Conservation (phyloP, 169 alveolate species). For the Eimeria sp. region DNA sequence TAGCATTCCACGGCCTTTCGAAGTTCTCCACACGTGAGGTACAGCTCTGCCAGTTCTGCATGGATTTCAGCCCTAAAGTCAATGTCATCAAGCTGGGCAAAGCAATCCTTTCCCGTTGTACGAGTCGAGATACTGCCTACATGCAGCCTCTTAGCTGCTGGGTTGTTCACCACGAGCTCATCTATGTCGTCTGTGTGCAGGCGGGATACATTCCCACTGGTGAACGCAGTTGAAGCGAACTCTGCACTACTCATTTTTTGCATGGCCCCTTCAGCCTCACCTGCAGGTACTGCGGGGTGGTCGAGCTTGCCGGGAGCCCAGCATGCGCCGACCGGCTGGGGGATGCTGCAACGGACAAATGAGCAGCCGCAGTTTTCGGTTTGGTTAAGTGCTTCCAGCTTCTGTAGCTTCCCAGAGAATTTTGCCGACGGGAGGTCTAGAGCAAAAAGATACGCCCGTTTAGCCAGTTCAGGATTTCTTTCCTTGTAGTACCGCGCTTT, state of each 20-base stretch:
- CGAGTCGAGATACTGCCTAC: neutral
- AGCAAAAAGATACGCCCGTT: conserved; percentile 76
- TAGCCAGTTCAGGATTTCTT: conserved; percentile 73
- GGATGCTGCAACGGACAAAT: conserved; percentile 59
- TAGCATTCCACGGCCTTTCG: conserved; percentile 78
- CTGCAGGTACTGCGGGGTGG: neutral
- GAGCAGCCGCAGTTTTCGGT: conserved; percentile 62
- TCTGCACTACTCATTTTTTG: conserved; percentile 70
- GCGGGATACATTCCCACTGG: conserved; percentile 77
- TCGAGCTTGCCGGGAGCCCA: conserved; percentile 50
- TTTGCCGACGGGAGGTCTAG: conserved; percentile 25
- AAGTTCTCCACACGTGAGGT: conserved; percentile 71
- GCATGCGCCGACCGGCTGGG: conserved; percentile 69
- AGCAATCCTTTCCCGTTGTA: conserved; percentile 16
- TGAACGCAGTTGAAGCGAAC: conserved; percentile 71
- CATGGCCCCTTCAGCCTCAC: conserved; percentile 5
- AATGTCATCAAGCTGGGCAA: conserved; percentile 50
- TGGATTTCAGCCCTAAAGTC: conserved; percentile 68
- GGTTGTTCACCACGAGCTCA: conserved; percentile 66
- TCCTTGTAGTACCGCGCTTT: conserved; percentile 81
- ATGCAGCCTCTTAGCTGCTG: conserved; percentile 12
- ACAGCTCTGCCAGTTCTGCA: conserved; percentile 80
- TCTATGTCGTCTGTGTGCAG: conserved; percentile 76
- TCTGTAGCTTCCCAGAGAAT: neutral
- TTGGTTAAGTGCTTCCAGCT: neutral